Evolutionary conservation across 352 stramenopile species (phyloP), one percentile per base, ranked within the genome.

Genomic region (Pythium guiyangense): DNA sequence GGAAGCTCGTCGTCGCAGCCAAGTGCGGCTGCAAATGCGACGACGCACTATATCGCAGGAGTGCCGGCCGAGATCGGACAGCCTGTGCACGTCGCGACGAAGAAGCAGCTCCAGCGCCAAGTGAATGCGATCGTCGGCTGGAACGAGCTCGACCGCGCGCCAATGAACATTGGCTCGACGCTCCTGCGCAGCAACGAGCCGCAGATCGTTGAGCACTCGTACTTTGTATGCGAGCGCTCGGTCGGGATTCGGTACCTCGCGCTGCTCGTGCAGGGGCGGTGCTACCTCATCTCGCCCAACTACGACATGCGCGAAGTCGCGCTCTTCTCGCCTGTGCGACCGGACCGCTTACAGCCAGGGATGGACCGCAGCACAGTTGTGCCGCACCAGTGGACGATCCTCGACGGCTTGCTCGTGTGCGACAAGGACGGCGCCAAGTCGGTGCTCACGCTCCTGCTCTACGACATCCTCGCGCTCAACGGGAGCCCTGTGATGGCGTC

Each of bases 381-480:
- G 44, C 76, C 81, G 29, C 85, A 95, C 62, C 82, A 93, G 63
- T 95, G 85, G 85, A 95, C 85, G n/a, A 82, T 95, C 51, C 67
- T 95, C 35, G 85, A 95, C 54, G 85, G 85, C 14, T 69, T 88
- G 47, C 67, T 95, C 39, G 85, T 95, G 52, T 84, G 76, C 48
- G 80, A 95, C 54, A 90, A 91, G 63, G 83, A 92, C 47, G 78
- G 75, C 31, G 62, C 56, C 57, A 92, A 90, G 55, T 73, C 70
- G 14, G 71, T 81, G 60, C 72, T 93, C 25, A 88, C 78, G n/a
- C 70, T 92, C 47, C 72, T 95, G 39, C 63, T 93, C 26, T 91
- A 92, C 60, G 85, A 95, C 60, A 92, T 95, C 40, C 52, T 95
- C 45, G 79, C 82, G 27, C 79, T 95, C 10, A 95, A 95, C 59